Conservation (phyloP, 2,329 filamentous ascomycete genomes). For the Xylaria polymorpha region DNA sequence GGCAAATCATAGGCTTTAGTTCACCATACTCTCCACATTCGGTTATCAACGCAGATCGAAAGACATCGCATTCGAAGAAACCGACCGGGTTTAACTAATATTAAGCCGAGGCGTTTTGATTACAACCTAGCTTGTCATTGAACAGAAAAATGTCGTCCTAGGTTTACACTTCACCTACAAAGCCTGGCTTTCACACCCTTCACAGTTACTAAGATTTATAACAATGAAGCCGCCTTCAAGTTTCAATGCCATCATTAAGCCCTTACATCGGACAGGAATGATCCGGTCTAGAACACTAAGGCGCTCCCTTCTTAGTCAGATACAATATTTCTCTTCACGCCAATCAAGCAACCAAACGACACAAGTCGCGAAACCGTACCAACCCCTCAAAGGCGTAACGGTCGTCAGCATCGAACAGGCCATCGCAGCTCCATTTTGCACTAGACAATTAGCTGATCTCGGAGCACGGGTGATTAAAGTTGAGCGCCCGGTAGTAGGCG, state of each 20-base stretch:
- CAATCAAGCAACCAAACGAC: background rate
- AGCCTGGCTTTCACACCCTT: background rate
- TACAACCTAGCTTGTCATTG: background rate
- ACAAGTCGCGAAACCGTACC: background rate
- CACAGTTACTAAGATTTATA: background rate
- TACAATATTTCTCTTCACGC: background rate
- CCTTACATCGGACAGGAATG: background rate
- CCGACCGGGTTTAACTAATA: slow-evolving; percentile 2
- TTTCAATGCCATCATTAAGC: background rate
- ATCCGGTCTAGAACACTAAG: background rate
- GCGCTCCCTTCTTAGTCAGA: background rate
- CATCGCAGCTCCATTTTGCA: slow-evolving; percentile 66
- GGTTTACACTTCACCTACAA: background rate
- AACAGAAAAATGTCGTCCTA: background rate
- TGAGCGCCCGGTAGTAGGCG: slow-evolving; percentile 62
- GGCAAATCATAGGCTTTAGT: background rate
- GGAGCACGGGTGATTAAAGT: slow-evolving; percentile 67
- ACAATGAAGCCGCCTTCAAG: background rate
- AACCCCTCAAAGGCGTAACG: slow-evolving; percentile 43
- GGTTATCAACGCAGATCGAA: background rate
- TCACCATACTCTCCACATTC: background rate
- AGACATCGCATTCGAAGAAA: background rate
- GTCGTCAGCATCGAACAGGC: slow-evolving; percentile 66
- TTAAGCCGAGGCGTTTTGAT: background rate
- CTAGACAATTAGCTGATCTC: slow-evolving; percentile 64